phyloP scores from a whole-genome alignment of 2,329 filamentous ascomycete species.

The Xylaria sp. region DNA sequence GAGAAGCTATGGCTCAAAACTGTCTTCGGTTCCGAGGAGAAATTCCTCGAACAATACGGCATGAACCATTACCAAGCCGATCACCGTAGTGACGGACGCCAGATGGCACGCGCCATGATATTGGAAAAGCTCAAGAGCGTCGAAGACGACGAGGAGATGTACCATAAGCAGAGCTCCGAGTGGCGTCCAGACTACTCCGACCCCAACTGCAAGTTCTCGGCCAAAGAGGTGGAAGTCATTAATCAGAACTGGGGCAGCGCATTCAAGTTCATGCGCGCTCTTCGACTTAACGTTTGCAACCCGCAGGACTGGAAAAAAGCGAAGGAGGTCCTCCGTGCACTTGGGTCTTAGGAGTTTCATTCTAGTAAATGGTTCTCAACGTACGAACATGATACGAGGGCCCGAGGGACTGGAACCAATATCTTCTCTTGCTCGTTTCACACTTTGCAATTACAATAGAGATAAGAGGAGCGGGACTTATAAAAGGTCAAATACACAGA shows the following conservation, averaged over 20 bases:
- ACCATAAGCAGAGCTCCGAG: neutral
- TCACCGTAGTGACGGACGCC: conserved; percentile 3
- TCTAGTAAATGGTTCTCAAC: neutral
- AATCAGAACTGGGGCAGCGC: neutral
- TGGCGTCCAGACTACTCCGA: neutral
- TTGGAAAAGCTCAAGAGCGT: neutral
- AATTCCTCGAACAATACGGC: neutral
- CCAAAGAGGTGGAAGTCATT: neutral
- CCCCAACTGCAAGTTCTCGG: neutral
- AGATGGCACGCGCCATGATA: conserved; percentile 1
- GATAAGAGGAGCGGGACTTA: no score
- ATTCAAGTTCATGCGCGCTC: neutral
- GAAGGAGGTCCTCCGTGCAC: neutral
- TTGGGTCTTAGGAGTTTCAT: neutral
- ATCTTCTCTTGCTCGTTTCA: neutral
- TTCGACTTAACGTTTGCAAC: neutral
- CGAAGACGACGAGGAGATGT: neutral
- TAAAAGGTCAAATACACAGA: no score
- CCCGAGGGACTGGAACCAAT: neutral
- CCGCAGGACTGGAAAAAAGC: neutral
- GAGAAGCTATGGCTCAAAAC: neutral
- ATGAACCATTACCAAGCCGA: neutral
- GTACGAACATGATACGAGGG: no score
- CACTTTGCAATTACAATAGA: no score
- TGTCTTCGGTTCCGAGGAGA: neutral